Conservation (phyloP, 163 green algal genomes). For the Volvox carteri region DNA sequence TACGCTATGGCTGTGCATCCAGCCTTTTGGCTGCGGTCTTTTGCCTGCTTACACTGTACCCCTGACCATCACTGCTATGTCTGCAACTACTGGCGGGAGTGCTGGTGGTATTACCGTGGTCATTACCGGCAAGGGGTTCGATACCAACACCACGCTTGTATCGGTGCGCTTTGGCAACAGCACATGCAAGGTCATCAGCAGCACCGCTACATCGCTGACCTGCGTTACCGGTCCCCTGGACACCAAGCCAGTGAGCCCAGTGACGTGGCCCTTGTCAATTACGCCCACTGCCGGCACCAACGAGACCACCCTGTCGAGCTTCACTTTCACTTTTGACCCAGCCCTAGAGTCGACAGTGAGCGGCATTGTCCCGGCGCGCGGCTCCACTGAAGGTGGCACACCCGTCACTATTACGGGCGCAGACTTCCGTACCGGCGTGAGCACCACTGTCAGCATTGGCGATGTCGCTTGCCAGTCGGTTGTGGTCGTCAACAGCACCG, state of each 20-base stretch:
- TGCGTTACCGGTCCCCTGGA: constrained; percentile 54
- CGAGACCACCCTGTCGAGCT: neutral
- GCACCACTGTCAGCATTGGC: constrained; percentile 51
- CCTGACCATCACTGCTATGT: constrained; percentile 14
- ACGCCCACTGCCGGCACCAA: constrained; percentile 8
- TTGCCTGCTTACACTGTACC: constrained; percentile 16
- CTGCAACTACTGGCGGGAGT: constrained; percentile 37
- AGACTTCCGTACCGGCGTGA: neutral
- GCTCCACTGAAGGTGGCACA: constrained; percentile 76
- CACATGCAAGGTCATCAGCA: constrained; percentile 47
- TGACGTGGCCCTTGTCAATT: neutral
- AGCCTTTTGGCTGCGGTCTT: constrained; percentile 46
- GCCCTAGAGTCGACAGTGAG: constrained; percentile 59
- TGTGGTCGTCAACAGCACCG: constrained; percentile 28
- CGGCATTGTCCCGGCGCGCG: constrained; percentile 56
- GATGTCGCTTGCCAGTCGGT: constrained; percentile 46
- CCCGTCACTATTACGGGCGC: constrained; percentile 66
- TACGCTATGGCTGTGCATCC: constrained; percentile 53
- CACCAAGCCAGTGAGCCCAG: neutral
- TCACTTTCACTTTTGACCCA: constrained; percentile 57
- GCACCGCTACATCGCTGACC: constrained; percentile 44
- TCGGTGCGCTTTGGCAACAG: constrained; percentile 38
- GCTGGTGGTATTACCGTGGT: constrained; percentile 68
- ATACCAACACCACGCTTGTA: constrained; percentile 7
- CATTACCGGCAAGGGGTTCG: constrained; percentile 68